Evolutionary conservation across 495 filamentous ascomycete genomes (phyloP).

Genomic region (Tuber melanosporum): DNA sequence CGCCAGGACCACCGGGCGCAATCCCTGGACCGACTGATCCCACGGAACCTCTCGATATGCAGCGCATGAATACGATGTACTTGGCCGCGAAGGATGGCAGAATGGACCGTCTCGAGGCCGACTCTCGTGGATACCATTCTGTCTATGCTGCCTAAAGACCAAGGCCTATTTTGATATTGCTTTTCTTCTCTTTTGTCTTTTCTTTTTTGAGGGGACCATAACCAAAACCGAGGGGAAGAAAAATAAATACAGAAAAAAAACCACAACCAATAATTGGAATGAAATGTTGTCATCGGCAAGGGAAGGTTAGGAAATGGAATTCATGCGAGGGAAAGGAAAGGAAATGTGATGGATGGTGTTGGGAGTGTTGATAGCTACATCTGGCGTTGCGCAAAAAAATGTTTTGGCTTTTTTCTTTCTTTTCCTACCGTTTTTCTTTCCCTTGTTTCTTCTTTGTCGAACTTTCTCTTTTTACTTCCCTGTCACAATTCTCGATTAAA

Average conservation of each 20-base stretch:
- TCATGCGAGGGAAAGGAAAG: slow-evolving; percentile 19
- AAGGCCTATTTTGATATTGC: not conserved
- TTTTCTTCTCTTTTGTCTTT: not conserved
- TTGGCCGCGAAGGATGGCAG: slow-evolving; percentile 45
- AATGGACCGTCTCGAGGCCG: slow-evolving; percentile 49
- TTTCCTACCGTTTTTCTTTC: slow-evolving; percentile 28
- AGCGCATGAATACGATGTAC: slow-evolving; percentile 48
- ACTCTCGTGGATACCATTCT: slow-evolving; percentile 47
- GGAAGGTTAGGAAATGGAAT: slow-evolving; percentile 1
- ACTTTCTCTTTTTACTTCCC: not conserved
- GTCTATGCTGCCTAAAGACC: slow-evolving; percentile 42
- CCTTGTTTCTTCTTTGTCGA: slow-evolving; percentile 14
- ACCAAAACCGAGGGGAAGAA: not conserved
- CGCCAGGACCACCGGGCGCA: slow-evolving; percentile 46
- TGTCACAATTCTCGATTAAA: not conserved
- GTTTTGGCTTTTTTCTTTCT: slow-evolving; percentile 37
- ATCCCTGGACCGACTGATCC: slow-evolving; percentile 46
- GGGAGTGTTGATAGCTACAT: slow-evolving; percentile 39
- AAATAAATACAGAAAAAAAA: slow-evolving; percentile 7
- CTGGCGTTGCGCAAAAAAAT: slow-evolving; percentile 40
- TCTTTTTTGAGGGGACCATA: not conserved
- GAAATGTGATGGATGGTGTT: slow-evolving; percentile 36
- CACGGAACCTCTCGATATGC: slow-evolving; percentile 45
- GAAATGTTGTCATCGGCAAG: slow-evolving; percentile 3
- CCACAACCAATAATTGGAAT: slow-evolving; percentile 37